phyloP scores from a whole-genome alignment of 192 early-diverging fungal genomes.

The Chytriomyces confervae region DNA sequence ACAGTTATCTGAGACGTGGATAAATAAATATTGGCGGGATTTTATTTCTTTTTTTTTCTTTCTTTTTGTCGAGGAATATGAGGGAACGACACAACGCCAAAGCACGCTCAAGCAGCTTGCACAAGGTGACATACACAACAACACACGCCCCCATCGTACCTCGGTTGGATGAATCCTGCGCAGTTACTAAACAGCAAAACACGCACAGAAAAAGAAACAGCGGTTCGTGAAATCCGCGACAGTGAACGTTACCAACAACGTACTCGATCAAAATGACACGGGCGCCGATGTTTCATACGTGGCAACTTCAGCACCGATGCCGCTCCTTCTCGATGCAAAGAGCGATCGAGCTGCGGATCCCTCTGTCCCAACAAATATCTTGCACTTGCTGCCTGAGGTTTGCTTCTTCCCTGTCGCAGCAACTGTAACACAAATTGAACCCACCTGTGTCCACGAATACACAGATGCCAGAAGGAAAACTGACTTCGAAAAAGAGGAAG shows the following conservation, averaged over 20 bases:
- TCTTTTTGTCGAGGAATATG: not conserved
- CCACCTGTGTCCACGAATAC: not conserved
- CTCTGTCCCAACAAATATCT: not conserved
- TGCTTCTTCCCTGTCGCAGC: not conserved
- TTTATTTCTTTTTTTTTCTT: conserved; percentile 32
- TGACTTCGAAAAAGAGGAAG: conserved; percentile 62
- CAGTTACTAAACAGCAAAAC: not conserved
- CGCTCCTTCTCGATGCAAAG: conserved; percentile 26
- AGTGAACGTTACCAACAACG: no score
- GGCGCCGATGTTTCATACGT: not conserved
- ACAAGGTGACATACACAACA: conserved; percentile 12
- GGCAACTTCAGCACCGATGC: conserved; percentile 19
- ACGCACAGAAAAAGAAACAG: conserved; percentile 31
- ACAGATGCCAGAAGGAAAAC: conserved; percentile 40
- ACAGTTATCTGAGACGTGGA: not conserved
- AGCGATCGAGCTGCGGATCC: conserved; percentile 2
- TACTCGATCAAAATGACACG: not conserved
- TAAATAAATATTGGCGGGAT: not conserved
- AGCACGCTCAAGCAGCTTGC: conserved; percentile 27
- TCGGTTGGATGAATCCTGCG: not conserved
- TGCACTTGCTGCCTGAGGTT: conserved; percentile 24
- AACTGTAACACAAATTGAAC: not conserved
- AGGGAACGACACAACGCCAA: conserved; percentile 36
- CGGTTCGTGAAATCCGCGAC: conserved; percentile 17
- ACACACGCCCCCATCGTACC: not conserved